Evolutionary conservation across 805 yeast genomes (phyloP), one percentile per base, ranked within the genome.

Genomic region (Candida pseudoglaebosa): DNA sequence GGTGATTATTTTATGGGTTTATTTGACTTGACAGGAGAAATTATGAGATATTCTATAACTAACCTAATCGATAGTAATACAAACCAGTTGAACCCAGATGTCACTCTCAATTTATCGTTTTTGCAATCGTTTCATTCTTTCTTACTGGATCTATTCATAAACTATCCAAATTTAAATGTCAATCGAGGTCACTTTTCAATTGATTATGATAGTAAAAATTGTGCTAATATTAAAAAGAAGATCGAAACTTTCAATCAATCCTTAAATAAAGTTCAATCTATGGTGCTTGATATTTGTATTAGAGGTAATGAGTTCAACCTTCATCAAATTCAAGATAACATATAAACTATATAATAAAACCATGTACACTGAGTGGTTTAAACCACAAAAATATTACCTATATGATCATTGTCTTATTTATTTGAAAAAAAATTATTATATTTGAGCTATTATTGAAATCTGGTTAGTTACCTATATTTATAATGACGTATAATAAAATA

Each of bases 1-100:
- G 59, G 54, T 10, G 71, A 67, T 44, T 67, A 58, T 43, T 46
- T 66, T 20, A 54, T 67, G 53, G 73, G 73, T 1, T 36, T 66
- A n/a, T 54, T 67, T 41, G 73, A 67, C 41, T 41, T 64, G 34
- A 64, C 72, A 0, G 73, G 73, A 1, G 73, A 67, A 38, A 52
- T 67, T 10, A 67, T 67, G 72, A 42, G 70, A 21, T 61, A 57
- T 38, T 56, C 67, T 9, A 62, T 67, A 13, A 40, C 55, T n/a
- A 52, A 61, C 36, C 42, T 57, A 45, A 44, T 39, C 10, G 41
- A 43, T 38, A 32, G 40, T 22, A 13, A 39, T 12, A 44, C 47
- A 15, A 41, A 44, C 4, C 32, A 39, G 24, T 34, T 52, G 14
- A 40, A 39, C 33, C 36, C 36, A 12, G 40, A 40, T 8, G 40